These are phyloP conservation scores for Eurotiales sp. DNA, from an alignment of 2,329 filamentous ascomycete species.

Conservation along the genomic window DNA sequence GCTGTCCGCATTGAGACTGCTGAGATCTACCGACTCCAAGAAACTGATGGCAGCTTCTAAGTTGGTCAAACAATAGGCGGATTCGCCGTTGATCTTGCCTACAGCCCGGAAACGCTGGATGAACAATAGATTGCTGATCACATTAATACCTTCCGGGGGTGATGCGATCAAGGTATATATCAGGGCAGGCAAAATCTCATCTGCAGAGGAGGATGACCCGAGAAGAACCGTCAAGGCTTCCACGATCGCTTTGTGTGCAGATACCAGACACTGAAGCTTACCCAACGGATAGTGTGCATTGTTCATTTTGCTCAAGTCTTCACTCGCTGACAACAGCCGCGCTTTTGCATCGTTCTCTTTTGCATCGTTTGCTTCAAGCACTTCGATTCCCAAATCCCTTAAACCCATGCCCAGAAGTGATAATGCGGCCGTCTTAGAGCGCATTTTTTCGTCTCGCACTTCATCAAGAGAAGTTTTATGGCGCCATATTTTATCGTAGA, in stretches of 20 bases:
- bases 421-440: constrained; percentile 88
- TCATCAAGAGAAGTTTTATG: constrained; percentile 91
- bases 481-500: constrained; percentile 85
- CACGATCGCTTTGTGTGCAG: constrained; percentile 89
- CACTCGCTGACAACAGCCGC: constrained; percentile 67
- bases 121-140: constrained; percentile 92
- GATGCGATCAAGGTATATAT: constrained; percentile 95
- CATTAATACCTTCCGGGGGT: constrained; percentile 77
- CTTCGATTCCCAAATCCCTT: constrained; percentile 75
- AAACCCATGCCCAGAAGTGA: constrained; percentile 87
- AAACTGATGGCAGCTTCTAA: constrained; percentile 93
- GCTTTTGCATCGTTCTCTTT: constrained; percentile 66
- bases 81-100: constrained; percentile 84
- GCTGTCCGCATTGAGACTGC: constrained; percentile 80
- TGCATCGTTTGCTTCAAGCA: constrained; percentile 59
- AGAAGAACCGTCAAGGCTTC: constrained; percentile 69
- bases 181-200: constrained; percentile 93
- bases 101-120: constrained; percentile 87
- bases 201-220: constrained; percentile 77
- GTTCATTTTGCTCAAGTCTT: constrained; percentile 75
- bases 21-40: constrained; percentile 89
- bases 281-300: constrained; percentile 82
- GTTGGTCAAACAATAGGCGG: constrained; percentile 93
- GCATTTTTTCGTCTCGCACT: constrained; percentile 87
- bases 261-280: constrained; percentile 83